These are phyloP conservation scores for Pseudocercospora crystallina DNA, from an alignment of 2,329 filamentous ascomycete species.

Conservation along the genomic window DNA sequence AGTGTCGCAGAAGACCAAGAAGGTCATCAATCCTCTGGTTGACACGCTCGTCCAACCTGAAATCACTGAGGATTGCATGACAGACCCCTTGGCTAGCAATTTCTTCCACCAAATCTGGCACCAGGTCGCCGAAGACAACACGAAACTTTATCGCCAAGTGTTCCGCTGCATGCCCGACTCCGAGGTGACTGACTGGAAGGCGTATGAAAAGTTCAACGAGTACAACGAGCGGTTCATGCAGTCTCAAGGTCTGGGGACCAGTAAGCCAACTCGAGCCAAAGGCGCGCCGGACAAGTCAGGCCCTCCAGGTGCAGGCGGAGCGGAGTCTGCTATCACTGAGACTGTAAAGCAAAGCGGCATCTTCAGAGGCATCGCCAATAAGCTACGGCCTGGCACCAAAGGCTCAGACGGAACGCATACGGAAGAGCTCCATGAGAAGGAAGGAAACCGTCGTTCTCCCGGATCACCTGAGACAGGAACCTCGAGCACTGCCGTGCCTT, in stretches of 20 bases:
- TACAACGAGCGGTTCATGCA: slow-evolving; percentile 78
- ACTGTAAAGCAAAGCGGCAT: slow-evolving; percentile 22
- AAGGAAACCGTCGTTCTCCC: slow-evolving; percentile 13
- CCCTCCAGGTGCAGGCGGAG: slow-evolving; percentile 45
- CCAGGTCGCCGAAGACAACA: slow-evolving; percentile 87
- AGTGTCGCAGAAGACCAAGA: slow-evolving; percentile 42
- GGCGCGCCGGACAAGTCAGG: slow-evolving; percentile 51
- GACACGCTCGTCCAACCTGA: slow-evolving; percentile 70
- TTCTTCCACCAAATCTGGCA: slow-evolving; percentile 92
- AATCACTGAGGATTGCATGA: slow-evolving; percentile 90
- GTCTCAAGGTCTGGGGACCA: slow-evolving; percentile 57
- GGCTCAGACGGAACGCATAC: slow-evolving; percentile 23
- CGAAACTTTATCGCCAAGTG: slow-evolving; percentile 86
- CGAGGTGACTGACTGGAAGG: slow-evolving; percentile 87
- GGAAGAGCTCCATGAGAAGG: slow-evolving; percentile 30
- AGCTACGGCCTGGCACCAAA: slow-evolving; percentile 34
- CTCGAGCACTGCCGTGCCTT: slow-evolving; percentile 31
- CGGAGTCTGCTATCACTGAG: slow-evolving; percentile 11
- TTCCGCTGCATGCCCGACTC: slow-evolving; percentile 98
- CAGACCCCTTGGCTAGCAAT: slow-evolving; percentile 74
- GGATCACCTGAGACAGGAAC: slow-evolving; percentile 25
- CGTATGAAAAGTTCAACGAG: slow-evolving; percentile 80
- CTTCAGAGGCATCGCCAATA: slow-evolving; percentile 35
- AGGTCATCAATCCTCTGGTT: slow-evolving; percentile 49
- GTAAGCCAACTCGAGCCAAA: slow-evolving; percentile 49